phyloP scores from a whole-genome alignment of 345 rosid species.

The Melaleuca quinquenervia region DNA sequence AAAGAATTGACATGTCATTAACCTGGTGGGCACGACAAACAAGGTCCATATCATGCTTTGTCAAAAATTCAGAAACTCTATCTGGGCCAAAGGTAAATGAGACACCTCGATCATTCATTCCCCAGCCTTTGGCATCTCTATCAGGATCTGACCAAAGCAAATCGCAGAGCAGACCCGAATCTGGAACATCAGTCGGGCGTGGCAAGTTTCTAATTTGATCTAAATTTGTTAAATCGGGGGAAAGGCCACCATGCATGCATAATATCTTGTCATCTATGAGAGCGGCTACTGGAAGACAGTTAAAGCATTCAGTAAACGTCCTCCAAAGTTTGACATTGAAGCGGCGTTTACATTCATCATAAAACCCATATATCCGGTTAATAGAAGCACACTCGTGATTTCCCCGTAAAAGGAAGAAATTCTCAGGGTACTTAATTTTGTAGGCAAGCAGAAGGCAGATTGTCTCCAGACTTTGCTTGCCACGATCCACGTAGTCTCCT shows the following conservation, averaged over 20 bases:
- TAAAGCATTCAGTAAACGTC: conserved; percentile 75
- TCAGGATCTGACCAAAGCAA: conserved; percentile 93
- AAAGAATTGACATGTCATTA: not conserved
- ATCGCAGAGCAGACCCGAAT: conserved; percentile 84
- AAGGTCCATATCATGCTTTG: conserved; percentile 79
- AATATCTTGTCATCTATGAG: conserved; percentile 78
- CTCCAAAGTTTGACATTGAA: conserved; percentile 79
- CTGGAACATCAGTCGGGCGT: conserved; percentile 88
- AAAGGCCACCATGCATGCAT: conserved; percentile 96
- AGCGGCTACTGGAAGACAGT: conserved; percentile 91
- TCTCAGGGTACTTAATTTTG: conserved; percentile 83
- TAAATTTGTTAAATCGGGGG: conserved; percentile 65
- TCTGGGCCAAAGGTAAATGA: conserved; percentile 86
- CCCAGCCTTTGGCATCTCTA: conserved; percentile 78
- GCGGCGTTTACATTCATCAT: conserved; percentile 88
- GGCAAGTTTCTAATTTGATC: conserved; percentile 63
- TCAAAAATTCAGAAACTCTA: conserved; percentile 56
- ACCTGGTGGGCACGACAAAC: conserved; percentile 97
- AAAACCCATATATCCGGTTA: conserved; percentile 84
- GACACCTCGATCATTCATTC: conserved; percentile 87
- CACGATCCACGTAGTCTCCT: conserved; percentile 95
- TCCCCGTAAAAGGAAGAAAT: conserved; percentile 77
- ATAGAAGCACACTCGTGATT: conserved; percentile 88
- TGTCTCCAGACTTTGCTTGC: conserved; percentile 94
- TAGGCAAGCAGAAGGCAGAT: conserved; percentile 88